These are phyloP conservation scores for Argentina anserina DNA, from an alignment of 306 rosid species.

Conservation along the genomic window DNA sequence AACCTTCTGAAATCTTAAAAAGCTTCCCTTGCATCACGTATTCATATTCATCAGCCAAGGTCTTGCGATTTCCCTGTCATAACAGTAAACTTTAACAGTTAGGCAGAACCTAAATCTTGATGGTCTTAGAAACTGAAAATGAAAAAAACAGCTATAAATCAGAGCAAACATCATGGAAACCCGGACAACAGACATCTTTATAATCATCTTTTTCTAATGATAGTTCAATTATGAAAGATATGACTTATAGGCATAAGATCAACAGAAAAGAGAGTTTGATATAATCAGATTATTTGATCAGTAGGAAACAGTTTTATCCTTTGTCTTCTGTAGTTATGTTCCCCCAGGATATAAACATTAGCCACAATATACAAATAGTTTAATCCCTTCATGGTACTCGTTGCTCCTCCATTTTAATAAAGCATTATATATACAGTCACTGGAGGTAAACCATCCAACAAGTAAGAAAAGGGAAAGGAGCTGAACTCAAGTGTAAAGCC, in stretches of 20 bases:
- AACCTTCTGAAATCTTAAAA: slow-evolving; percentile 65
- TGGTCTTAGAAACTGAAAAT: not conserved
- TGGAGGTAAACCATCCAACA: not conserved
- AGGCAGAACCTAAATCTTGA: not conserved
- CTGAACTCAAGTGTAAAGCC: not conserved
- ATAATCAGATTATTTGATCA: too few species aligned
- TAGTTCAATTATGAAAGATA: too few species aligned
- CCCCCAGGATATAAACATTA: too few species aligned
- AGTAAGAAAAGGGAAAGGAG: not conserved
- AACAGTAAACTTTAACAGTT: not conserved
- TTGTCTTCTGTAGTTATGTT: too few species aligned
- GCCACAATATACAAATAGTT: too few species aligned
- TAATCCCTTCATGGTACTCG: not conserved
- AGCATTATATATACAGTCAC: too few species aligned
- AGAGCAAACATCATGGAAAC: not conserved
- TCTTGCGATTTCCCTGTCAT: slow-evolving; percentile 60
- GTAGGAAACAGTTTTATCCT: too few species aligned
- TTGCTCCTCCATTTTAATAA: not conserved
- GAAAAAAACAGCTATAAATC: not conserved
- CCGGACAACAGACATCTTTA: not conserved
- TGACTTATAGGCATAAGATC: too few species aligned
- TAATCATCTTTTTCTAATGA: not conserved
- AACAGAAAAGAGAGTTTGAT: too few species aligned
- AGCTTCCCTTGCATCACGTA: slow-evolving; percentile 95
- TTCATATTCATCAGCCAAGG: slow-evolving; percentile 81